These are phyloP conservation scores for Mitragyna speciosa DNA, from an alignment of 257 asterid species.

Conservation along the genomic window DNA sequence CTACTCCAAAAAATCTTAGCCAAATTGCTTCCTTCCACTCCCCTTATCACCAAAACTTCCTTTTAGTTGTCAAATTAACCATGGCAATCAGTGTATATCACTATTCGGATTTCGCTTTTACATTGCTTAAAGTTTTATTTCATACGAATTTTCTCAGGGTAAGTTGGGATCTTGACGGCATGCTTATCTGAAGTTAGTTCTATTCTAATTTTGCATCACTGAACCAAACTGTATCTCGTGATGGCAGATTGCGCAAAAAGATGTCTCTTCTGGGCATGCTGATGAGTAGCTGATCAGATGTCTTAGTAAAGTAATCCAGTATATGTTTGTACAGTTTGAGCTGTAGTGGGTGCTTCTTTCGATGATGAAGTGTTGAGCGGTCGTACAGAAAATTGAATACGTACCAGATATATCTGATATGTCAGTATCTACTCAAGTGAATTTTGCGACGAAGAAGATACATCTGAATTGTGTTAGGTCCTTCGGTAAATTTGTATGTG, in stretches of 20 bases:
- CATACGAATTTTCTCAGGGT: neutral
- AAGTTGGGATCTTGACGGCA: neutral
- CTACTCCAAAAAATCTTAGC: neutral
- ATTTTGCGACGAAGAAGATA: neutral
- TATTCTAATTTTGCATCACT: neutral
- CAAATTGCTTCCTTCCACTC: neutral
- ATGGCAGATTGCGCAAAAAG: constrained; percentile 78
- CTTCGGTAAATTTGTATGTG: neutral
- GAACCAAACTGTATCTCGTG: constrained; percentile 7
- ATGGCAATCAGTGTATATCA: neutral
- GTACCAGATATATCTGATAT: too few relatives aligned
- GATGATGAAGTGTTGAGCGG: too few relatives aligned
- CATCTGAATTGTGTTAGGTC: neutral
- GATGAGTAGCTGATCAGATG: constrained; percentile 29
- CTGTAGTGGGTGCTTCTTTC: too few relatives aligned
- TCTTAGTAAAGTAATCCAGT: neutral
- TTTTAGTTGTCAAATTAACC: neutral
- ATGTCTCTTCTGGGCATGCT: constrained; percentile 35
- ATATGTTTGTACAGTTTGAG: too few relatives aligned
- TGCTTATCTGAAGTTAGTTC: neutral
- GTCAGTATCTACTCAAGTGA: too few relatives aligned
- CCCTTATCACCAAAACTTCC: neutral
- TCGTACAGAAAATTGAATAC: too few relatives aligned
- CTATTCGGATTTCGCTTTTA: neutral
- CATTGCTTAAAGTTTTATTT: neutral